phyloP scores from a whole-genome alignment of 75 land plant species.

The Pinus albicaulis region DNA sequence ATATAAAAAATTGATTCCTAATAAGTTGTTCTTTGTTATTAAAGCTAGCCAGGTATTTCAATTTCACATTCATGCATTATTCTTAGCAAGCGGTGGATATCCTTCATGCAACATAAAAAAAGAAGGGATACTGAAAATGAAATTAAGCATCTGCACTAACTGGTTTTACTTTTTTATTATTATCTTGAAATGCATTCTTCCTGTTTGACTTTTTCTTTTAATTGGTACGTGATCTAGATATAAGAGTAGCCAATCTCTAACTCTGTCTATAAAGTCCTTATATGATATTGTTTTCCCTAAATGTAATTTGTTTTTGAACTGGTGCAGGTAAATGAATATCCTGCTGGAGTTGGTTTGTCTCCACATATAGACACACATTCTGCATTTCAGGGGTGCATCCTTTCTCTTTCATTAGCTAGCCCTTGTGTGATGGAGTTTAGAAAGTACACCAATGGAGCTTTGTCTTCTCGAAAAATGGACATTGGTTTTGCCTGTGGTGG shows the following conservation, averaged over 20 bases:
- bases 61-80: too few relatives aligned
- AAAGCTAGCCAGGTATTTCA: too few relatives aligned
- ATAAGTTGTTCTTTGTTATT: too few relatives aligned
- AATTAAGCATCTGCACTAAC: too few relatives aligned
- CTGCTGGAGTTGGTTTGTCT: slow-evolving; percentile 94
- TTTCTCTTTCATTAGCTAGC: slow-evolving; percentile 91
- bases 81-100: too few relatives aligned
- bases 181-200: too few relatives aligned
- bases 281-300: neutral
- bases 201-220: too few relatives aligned
- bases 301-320: neutral
- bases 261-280: too few relatives aligned
- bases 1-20: too few relatives aligned
- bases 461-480: slow-evolving; percentile 18
- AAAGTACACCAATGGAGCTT: slow-evolving; percentile 47
- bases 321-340: slow-evolving; percentile 94
- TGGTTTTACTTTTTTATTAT: too few relatives aligned
- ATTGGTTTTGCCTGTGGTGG: neutral
- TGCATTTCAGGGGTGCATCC: slow-evolving; percentile 87
- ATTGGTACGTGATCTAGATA: neutral
- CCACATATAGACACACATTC: slow-evolving; percentile 99
- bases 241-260: neutral
- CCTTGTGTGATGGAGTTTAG: slow-evolving; percentile 98
- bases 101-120: too few relatives aligned
- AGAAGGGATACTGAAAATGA: too few relatives aligned